Conservation (phyloP, 331 rosid genomes). For the Erythrophleum ivorense region DNA sequence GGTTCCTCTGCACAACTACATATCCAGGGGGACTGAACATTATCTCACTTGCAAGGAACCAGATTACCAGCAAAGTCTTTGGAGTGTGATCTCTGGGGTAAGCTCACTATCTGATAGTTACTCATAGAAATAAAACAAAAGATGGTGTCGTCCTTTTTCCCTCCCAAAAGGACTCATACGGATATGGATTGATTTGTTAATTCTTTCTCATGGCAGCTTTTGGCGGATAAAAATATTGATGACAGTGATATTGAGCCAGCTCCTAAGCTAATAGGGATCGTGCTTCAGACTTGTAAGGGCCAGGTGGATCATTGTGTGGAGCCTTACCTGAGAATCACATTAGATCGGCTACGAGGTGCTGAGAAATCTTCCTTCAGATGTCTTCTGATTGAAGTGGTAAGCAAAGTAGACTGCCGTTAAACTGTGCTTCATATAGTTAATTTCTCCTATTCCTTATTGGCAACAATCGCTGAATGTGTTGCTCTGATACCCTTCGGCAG, state of each 20-base stretch:
- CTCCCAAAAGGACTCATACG: no score
- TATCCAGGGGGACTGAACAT: no score
- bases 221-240: slow-evolving; percentile 85
- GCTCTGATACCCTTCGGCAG: slow-evolving; percentile 47
- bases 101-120: slow-evolving; percentile 39
- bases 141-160: no score
- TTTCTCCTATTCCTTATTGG: neutral
- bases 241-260: slow-evolving; percentile 92
- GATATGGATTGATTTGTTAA: no score
- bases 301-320: slow-evolving; percentile 99
- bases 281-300: slow-evolving; percentile 90
- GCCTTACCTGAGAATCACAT: slow-evolving; percentile 78
- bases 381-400: slow-evolving; percentile 93
- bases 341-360: slow-evolving; percentile 77
- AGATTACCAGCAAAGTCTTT: no score
- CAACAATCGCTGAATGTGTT: neutral
- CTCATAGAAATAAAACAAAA: neutral
- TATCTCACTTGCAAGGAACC: no score
- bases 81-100: slow-evolving; percentile 88
- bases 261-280: slow-evolving; percentile 93
- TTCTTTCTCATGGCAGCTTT: slow-evolving; percentile 54
- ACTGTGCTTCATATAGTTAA: neutral
- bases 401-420: slow-evolving; percentile 35
- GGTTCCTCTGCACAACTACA: no score
- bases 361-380: slow-evolving; percentile 82